Percentiles rank a stretch among this genome's conserved stretches.
Evolutionary conservation across 345 rosid genomes (phyloP).

Genomic region (Gossypium rotundifolium): DNA sequence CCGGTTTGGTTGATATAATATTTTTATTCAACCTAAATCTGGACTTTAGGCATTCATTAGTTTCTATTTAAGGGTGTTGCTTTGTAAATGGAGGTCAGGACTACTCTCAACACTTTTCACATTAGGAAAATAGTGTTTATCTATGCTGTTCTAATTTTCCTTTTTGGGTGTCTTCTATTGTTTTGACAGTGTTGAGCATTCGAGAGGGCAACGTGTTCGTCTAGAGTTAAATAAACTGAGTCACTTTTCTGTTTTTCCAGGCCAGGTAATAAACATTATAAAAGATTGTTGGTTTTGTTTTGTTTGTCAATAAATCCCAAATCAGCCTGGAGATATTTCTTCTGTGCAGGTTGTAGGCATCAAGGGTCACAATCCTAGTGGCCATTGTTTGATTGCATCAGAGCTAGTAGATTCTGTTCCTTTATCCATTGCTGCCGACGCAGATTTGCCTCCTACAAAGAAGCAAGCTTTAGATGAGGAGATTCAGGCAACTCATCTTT

Average conservation of each 20-base stretch:
- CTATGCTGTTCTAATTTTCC: not conserved
- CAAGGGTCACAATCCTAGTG: constrained; percentile 92
- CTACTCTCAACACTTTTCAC: not conserved
- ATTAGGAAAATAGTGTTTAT: not conserved
- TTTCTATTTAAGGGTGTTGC: not conserved
- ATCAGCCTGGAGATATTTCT: constrained; percentile 18
- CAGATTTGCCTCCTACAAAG: constrained; percentile 56
- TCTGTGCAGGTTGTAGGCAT: constrained; percentile 72
- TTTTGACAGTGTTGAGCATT: constrained; percentile 58
- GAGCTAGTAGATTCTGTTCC: constrained; percentile 67
- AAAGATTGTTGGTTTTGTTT: constrained; percentile 10
- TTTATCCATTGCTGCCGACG: constrained; percentile 30
- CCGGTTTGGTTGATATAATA: not conserved
- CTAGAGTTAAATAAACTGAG: constrained; percentile 61
- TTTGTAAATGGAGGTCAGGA: not conserved
- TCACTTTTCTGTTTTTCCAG: constrained; percentile 84
- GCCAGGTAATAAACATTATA: constrained; percentile 58
- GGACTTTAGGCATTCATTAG: constrained; percentile 1
- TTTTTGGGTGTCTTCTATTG: constrained; percentile 7
- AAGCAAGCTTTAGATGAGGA: constrained; percentile 67
- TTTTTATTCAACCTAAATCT: not conserved
- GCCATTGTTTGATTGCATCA: constrained; percentile 84
- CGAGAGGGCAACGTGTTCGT: constrained; percentile 82
- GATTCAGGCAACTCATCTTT: constrained; percentile 27
- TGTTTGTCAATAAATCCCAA: not conserved